These are phyloP conservation scores for Trichophyton rubrum DNA, from an alignment of 2,329 filamentous ascomycete species.

Conservation along the genomic window DNA sequence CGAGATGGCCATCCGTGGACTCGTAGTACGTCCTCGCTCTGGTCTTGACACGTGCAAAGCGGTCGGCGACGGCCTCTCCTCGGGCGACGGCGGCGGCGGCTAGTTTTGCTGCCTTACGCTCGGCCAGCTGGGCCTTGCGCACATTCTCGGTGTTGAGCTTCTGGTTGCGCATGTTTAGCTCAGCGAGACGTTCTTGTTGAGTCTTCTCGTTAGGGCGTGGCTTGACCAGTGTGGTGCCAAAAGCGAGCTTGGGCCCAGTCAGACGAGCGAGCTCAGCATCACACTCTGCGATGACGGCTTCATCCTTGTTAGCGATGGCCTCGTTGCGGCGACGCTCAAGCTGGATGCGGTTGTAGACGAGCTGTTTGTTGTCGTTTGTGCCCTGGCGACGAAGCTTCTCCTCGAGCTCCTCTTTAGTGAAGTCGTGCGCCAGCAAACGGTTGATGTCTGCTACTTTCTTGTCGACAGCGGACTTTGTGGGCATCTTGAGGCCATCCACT, in stretches of 20 bases:
- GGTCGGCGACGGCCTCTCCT: constrained; percentile 46
- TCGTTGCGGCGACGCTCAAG: constrained; percentile 54
- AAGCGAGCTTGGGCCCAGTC: constrained; percentile 54
- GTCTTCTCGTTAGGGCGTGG: constrained; percentile 42
- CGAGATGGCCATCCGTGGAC: constrained; percentile 38
- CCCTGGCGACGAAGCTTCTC: constrained; percentile 63
- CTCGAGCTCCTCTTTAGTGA: constrained; percentile 72
- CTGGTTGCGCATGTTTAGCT: constrained; percentile 74
- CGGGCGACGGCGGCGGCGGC: constrained; percentile 50
- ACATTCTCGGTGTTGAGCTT: constrained; percentile 76
- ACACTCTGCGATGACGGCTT: constrained; percentile 40
- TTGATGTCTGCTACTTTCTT: constrained; percentile 74
- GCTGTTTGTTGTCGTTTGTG: constrained; percentile 53
- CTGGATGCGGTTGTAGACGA: constrained; percentile 54
- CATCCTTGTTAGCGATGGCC: constrained; percentile 52
- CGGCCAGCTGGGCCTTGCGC: constrained; percentile 77
- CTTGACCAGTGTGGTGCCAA: constrained; percentile 53
- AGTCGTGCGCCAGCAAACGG: constrained; percentile 61
- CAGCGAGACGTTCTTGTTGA: constrained; percentile 71
- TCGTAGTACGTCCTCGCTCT: constrained; percentile 57
- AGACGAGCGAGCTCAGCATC: constrained; percentile 38
- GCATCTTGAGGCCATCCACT: constrained; percentile 58
- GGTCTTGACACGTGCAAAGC: constrained; percentile 51
- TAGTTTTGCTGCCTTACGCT: constrained; percentile 53
- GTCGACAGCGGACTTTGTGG: constrained; percentile 56